Conservation (phyloP, 441 rosid species). For the Manihot esculenta region DNA sequence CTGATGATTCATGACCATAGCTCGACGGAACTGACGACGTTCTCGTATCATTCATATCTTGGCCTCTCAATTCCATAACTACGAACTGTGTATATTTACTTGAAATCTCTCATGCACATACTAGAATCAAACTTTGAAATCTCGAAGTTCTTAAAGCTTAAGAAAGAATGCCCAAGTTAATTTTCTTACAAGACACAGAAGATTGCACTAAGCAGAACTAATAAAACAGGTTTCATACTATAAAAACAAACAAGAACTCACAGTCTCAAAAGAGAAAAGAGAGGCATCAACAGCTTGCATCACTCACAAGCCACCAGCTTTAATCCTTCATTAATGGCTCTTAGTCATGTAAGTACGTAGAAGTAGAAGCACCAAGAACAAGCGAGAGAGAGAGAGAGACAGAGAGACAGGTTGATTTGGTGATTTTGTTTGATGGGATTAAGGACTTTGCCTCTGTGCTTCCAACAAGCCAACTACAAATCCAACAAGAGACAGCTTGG, state of each 20-base stretch:
- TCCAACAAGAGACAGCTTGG: slow-evolving; percentile 93
- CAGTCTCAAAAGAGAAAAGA: slow-evolving; percentile 10
- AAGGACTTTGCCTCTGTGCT: slow-evolving; percentile 46
- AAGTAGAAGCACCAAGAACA: slow-evolving; percentile 8
- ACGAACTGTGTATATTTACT: neutral
- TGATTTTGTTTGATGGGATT: neutral
- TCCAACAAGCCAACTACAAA: slow-evolving; percentile 69
- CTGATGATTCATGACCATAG: slow-evolving; percentile 29
- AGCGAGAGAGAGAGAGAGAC: slow-evolving; percentile 1
- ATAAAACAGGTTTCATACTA: neutral
- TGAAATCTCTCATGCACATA: too few species aligned
- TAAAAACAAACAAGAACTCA: slow-evolving; percentile 26
- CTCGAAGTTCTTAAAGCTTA: neutral
- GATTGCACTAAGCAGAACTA: neutral
- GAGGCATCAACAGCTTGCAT: slow-evolving; percentile 10
- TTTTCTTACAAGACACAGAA: neutral
- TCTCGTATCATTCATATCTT: slow-evolving; percentile 43
- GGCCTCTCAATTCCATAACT: slow-evolving; percentile 42
- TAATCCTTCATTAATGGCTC: slow-evolving; percentile 22
- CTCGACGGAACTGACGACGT: slow-evolving; percentile 34
- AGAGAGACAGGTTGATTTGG: neutral
- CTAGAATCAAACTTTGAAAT: slow-evolving; percentile 1
- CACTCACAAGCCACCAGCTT: slow-evolving; percentile 24
- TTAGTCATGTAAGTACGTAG: neutral
- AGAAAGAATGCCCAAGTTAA: neutral